Evolutionary conservation across 371 early-diverging fungal species (phyloP), one percentile per base, ranked within the genome.

Genomic region (Rhizopus arrhizus): DNA sequence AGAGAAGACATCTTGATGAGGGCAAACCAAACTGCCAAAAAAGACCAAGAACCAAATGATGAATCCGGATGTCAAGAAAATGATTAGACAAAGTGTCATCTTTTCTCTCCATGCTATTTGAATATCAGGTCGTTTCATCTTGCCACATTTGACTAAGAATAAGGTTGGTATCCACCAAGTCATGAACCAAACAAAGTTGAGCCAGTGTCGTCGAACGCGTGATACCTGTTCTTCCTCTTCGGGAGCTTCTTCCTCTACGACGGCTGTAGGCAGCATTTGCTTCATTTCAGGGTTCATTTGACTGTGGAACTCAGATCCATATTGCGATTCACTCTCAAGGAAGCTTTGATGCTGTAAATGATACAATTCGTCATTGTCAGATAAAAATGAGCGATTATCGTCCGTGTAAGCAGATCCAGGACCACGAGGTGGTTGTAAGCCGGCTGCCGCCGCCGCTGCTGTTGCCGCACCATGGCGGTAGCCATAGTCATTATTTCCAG

Each of bases 111-210:
- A 92, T 0, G 93, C 93, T 70, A 94, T 86, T 41, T 89, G 90
- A 57, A 93, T 86, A 72, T 97, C 96, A 15, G 70, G 71, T 8
- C 86, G 85, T 59, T 85, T 85, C 87, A 94, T 93, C 40, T 83
- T 74, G 57, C 90, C 92, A 65, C 89, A 84, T 54, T 66, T 68
- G 22, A 65, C 59, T 58, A 95, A 65, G 50, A 81, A 84, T 5
- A 74, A 80, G n/a, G 85, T 77, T 4, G 94, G 95, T 5, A 94
- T 78, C 91, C 93, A 95, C 90, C 91, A 95, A 1, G 98, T 97
- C 42, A 91, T 72, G 6, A 80, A 59, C 92, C 92, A 94, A 0
- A 92, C 92, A 65, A 89, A 77, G 40, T 78, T 74, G 7, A 96
- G 73, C 98, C 98, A 97, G 59, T 84, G 76, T 5, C 74, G 72